Evolutionary conservation across 306 rosid species (phyloP).

Genomic region (Macrotyloma uniflorum): DNA sequence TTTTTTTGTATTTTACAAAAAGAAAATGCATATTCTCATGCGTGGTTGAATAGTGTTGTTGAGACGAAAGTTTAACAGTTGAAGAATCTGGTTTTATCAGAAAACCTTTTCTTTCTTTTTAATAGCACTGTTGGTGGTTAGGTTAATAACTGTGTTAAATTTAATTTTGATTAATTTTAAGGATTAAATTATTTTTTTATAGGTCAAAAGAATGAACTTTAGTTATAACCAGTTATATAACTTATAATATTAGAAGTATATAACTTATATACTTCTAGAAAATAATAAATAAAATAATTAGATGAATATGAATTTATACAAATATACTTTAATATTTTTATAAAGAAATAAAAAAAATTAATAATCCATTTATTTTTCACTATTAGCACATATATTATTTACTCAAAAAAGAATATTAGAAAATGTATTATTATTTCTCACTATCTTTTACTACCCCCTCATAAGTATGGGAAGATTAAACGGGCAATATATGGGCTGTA

Average conservation of each 20-base stretch:
- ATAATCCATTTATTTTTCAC: not conserved
- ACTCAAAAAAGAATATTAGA: too few species aligned
- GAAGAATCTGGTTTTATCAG: not conserved
- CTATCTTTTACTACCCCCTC: not conserved
- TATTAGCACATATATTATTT: not conserved
- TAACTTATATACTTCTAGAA: too few species aligned
- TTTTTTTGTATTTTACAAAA: not conserved
- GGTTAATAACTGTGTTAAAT: too few species aligned
- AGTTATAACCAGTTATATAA: too few species aligned
- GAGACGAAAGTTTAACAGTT: slow-evolving; percentile 13
- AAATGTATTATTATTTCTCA: not conserved
- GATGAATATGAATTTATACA: not conserved
- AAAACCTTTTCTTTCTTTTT: not conserved
- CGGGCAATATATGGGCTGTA: not conserved
- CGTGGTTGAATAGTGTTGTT: slow-evolving; percentile 28
- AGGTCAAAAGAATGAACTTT: too few species aligned
- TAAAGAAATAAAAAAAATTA: too few species aligned
- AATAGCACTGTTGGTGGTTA: too few species aligned
- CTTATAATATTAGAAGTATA: too few species aligned
- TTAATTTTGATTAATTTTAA: too few species aligned
- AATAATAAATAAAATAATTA: not conserved
- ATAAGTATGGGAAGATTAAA: too few species aligned
- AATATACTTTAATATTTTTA: too few species aligned
- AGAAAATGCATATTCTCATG: not conserved
- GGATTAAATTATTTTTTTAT: too few species aligned